Evolutionary conservation across 306 rosid genomes (phyloP).

Genomic region (Macrotyloma uniflorum): DNA sequence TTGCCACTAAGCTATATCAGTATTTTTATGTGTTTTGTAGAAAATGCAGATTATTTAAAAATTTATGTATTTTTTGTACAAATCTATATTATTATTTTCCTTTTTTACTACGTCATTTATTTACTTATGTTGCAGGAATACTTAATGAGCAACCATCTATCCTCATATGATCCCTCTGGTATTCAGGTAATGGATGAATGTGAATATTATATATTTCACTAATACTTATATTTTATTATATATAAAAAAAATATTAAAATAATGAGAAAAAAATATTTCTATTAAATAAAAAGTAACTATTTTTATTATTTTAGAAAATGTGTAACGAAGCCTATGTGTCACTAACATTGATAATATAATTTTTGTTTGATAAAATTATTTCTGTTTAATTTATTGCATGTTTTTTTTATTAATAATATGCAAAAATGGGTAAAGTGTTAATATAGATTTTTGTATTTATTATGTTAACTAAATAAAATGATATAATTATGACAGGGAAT

Average conservation of each 20-base stretch:
- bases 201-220: no score
- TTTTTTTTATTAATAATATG: not conserved
- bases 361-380: no score
- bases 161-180: constrained; percentile 62
- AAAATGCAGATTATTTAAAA: no score
- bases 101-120: not conserved
- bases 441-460: not conserved
- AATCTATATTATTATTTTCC: not conserved
- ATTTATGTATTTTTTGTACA: not conserved
- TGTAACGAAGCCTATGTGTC: no score
- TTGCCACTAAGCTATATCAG: not conserved
- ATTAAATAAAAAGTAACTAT: no score
- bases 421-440: not conserved
- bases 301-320: no score
- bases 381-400: not conserved
- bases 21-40: not conserved
- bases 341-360: no score
- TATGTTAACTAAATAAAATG: not conserved
- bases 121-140: constrained; percentile 46
- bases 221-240: no score
- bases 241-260: no score
- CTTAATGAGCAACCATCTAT: constrained; percentile 57
- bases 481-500: constrained; percentile 48
- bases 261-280: no score
- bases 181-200: constrained; percentile 48